A percentile compares a stretch with the other conserved stretches of the same genome.
Evolutionary conservation across 352 stramenopile genomes (phyloP).

Genomic region (Phytophthora pisi): DNA sequence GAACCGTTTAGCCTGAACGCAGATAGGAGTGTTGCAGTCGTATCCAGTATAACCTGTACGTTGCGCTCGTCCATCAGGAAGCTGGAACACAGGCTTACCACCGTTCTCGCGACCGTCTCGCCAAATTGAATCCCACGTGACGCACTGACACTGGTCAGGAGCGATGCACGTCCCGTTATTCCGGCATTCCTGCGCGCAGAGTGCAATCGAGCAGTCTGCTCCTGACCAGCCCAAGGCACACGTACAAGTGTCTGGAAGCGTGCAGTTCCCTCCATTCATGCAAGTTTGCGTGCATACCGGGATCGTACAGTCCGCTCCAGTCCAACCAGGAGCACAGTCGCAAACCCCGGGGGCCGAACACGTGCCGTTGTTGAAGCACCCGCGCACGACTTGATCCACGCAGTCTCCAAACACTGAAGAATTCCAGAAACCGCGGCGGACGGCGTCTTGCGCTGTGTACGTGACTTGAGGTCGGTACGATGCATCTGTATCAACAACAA

Average conservation of each 20-base stretch:
- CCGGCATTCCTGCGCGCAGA: conserved; percentile 93
- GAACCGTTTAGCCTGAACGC: conserved; percentile 91
- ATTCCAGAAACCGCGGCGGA: conserved; percentile 70
- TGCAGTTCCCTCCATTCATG: conserved; percentile 91
- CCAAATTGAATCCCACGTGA: conserved; percentile 91
- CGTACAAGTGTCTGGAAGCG: conserved; percentile 90
- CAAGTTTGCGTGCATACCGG: conserved; percentile 80
- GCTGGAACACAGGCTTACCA: conserved; percentile 91
- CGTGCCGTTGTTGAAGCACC: conserved; percentile 97
- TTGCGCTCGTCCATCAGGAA: conserved; percentile 89
- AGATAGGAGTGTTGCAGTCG: conserved; percentile 97
- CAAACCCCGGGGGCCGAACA: conserved; percentile 90
- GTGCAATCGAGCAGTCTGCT: conserved; percentile 81
- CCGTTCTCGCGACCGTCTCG: conserved; percentile 90
- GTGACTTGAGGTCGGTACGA: conserved; percentile 86
- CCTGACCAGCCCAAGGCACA: conserved; percentile 93
- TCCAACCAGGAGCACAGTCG: conserved; percentile 79
- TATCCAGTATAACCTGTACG: conserved; percentile 95
- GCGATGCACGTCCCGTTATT: conserved; percentile 79
- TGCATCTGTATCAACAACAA: conserved; percentile 93
- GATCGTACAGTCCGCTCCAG: conserved; percentile 75
- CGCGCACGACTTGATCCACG: conserved; percentile 92
- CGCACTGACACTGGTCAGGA: conserved; percentile 89
- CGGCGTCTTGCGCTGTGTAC: conserved; percentile 70
- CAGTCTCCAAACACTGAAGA: conserved; percentile 65